Conservation (phyloP, 2,329 filamentous ascomycete genomes). For the Emmonsiellopsis sp. region DNA sequence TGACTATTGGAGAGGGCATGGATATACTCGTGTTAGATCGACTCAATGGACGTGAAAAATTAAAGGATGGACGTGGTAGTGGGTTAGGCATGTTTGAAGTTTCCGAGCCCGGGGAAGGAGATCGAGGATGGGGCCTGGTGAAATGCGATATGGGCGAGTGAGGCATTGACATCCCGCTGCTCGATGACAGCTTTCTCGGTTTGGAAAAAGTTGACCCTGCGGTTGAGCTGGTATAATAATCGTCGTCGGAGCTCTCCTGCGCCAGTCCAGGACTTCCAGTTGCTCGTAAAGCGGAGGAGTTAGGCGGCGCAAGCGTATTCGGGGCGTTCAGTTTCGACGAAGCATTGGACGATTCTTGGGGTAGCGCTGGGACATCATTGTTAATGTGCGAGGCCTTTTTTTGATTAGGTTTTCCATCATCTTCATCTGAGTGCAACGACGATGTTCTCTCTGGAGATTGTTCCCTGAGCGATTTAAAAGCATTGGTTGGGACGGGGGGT, state of each 20-base stretch:
- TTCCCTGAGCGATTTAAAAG: slow-evolving; percentile 20
- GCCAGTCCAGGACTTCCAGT: slow-evolving; percentile 49
- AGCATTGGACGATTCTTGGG: slow-evolving; percentile 28
- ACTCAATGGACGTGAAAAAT: slow-evolving; percentile 88
- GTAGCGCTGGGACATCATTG: slow-evolving; percentile 15
- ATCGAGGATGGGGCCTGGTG: slow-evolving; percentile 57
- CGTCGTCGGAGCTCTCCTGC: slow-evolving; percentile 59
- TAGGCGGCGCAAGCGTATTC: slow-evolving; percentile 37
- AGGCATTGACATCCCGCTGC: slow-evolving; percentile 53
- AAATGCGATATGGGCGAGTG: slow-evolving; percentile 58
- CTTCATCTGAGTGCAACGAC: slow-evolving; percentile 10
- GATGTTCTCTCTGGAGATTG: slow-evolving; percentile 23
- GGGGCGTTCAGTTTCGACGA: slow-evolving; percentile 29
- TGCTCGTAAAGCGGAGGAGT: slow-evolving; percentile 34
- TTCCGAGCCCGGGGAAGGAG: slow-evolving; percentile 78
- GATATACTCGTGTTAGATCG: slow-evolving; percentile 35
- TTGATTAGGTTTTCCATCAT: slow-evolving; percentile 3
- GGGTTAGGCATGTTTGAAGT: slow-evolving; percentile 53
- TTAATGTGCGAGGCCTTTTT: slow-evolving; percentile 14
- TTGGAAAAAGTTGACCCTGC: slow-evolving; percentile 55
- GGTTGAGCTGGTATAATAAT: slow-evolving; percentile 55
- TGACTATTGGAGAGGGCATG: slow-evolving; percentile 20
- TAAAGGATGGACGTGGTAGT: slow-evolving; percentile 68
- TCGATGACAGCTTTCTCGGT: slow-evolving; percentile 68
- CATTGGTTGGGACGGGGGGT: slow-evolving; percentile 11